Percentiles rank a stretch among this genome's conserved stretches.
Evolutionary conservation across 805 yeast genomes (phyloP).

Genomic region (Yamadazyma insecticola): DNA sequence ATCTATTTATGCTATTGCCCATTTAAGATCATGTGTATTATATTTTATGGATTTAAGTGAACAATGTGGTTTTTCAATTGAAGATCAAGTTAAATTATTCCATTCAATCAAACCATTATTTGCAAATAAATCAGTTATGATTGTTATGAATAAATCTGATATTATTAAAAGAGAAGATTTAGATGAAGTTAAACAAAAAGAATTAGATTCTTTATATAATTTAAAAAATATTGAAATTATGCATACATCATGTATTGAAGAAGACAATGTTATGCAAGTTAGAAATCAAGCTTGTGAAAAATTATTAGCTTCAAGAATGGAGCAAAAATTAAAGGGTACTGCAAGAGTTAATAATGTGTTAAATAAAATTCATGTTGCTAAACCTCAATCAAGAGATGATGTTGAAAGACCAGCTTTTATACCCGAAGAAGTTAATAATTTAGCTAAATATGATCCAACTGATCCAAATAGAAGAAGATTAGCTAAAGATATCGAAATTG

Average conservation of each 20-base stretch:
- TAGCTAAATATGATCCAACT: slow-evolving; percentile 65
- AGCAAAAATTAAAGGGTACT: slow-evolving; percentile 90
- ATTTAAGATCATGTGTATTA: slow-evolving; percentile 90
- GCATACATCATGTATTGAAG: slow-evolving; percentile 90
- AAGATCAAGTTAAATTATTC: slow-evolving; percentile 95
- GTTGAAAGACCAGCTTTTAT: slow-evolving; percentile 71
- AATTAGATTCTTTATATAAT: slow-evolving; percentile 60
- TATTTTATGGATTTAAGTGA: slow-evolving; percentile 98
- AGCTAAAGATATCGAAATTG: slow-evolving; percentile 86
- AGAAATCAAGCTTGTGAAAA: slow-evolving; percentile 98
- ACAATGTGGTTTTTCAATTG: slow-evolving; percentile 97
- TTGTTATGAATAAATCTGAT: slow-evolving; percentile 94
- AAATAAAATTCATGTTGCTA: slow-evolving; percentile 93
- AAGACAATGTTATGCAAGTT: slow-evolving; percentile 92
- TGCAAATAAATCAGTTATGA: slow-evolving; percentile 93
- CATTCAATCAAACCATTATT: slow-evolving; percentile 96
- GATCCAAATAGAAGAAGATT: slow-evolving; percentile 81
- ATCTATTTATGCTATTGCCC: slow-evolving; percentile 97
- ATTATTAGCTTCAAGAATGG: slow-evolving; percentile 90
- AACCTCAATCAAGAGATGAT: slow-evolving; percentile 87
- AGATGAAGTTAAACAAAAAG: slow-evolving; percentile 65
- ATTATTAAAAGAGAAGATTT: slow-evolving; percentile 82
- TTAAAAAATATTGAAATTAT: slow-evolving; percentile 85
- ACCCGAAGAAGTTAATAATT: slow-evolving; percentile 65
- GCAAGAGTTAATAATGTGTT: slow-evolving; percentile 84